Evolutionary conservation across 2,329 filamentous ascomycete genomes (phyloP), one percentile per base, ranked within the genome.

Genomic region (Penicillium sp.): DNA sequence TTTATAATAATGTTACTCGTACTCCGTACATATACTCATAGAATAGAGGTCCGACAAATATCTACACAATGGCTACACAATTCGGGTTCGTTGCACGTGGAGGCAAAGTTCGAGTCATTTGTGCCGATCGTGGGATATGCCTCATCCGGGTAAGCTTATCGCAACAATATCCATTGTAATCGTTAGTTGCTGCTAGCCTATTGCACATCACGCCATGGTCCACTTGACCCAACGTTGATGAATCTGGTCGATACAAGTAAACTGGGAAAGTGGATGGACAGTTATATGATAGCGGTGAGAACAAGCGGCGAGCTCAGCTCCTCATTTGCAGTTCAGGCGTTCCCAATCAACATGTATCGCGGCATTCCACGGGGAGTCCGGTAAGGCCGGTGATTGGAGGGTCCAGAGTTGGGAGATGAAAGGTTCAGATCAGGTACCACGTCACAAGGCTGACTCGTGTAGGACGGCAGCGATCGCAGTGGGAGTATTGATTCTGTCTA

Each of bases 171-270:
- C n/a, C 29, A 43, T 42, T 27, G 36, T 52, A 13, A 29, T 51
- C 16, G 24, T 52, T 52, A 52, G 50, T 36, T 40, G 34, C 21
- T 48, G 38, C 50, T 53, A 53, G 50, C 24, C 49, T 47, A 42
- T 42, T 40, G 36, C 22, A 32, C 43, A 42, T 34, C 29, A 21
- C 14, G 14, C 32, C 27, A 48, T 42, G 21, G 18, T 16, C 43
- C 36, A 43, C 36, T 21, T 29, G 21, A n/a, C 43, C 43, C 16
- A 10, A 47, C 36, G 36, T 48, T 21, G n/a, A 45, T 39, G 16
- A 31, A 21, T 42, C 16, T 16, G 32, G 4, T 51, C 32, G 49
- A 27, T 29, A 45, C 48, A 43, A 24, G 18, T 43, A 29, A 21
- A 22, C 47, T 16, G 38, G 11, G 13, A 49, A 22, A 11, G 24